These are phyloP conservation scores for Salicornia ramosissima DNA, from an alignment of 148 eudicot species.

Conservation along the genomic window DNA sequence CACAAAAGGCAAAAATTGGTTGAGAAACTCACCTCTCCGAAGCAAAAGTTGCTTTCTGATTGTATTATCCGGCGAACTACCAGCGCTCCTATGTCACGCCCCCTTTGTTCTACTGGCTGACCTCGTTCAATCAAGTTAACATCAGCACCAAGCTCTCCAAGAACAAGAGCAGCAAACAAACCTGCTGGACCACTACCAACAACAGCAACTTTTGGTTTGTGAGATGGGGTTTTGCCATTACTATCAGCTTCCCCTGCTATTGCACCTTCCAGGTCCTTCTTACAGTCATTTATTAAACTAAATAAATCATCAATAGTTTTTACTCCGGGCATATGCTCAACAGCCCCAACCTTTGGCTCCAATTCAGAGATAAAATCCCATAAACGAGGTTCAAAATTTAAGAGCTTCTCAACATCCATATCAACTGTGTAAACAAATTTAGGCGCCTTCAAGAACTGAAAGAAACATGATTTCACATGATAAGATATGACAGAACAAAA, in stretches of 20 bases:
- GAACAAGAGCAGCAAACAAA: slow-evolving; percentile 90
- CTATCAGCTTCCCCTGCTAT: slow-evolving; percentile 31
- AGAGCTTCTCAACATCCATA: slow-evolving; percentile 72
- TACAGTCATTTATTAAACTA: slow-evolving; percentile 39
- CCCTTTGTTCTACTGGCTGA: slow-evolving; percentile 90
- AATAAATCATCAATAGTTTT: slow-evolving; percentile 54
- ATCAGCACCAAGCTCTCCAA: slow-evolving; percentile 96
- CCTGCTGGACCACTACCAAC: slow-evolving; percentile 99
- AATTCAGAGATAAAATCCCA: slow-evolving; percentile 73
- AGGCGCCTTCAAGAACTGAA: slow-evolving; percentile 64
- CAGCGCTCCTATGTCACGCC: slow-evolving; percentile 97
- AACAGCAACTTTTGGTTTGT: slow-evolving; percentile 73
- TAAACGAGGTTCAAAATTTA: slow-evolving; percentile 62
- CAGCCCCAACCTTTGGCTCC: slow-evolving; percentile 65
- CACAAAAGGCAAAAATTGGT: slow-evolving; percentile 15
- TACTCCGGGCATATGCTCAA: slow-evolving; percentile 58
- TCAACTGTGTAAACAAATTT: slow-evolving; percentile 95
- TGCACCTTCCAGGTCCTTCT: slow-evolving; percentile 31
- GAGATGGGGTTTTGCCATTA: slow-evolving; percentile 24
- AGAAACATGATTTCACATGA: slow-evolving; percentile 12
- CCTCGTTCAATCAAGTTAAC: slow-evolving; percentile 93
- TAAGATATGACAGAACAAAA: neutral
- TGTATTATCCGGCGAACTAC: slow-evolving; percentile 83
- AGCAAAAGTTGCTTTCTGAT: slow-evolving; percentile 96
- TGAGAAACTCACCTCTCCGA: slow-evolving; percentile 82